Percentiles rank a stretch among this genome's conserved stretches.
Evolutionary conservation across 2,329 filamentous ascomycete species (phyloP).

Genomic region (Talaromyces sp.): DNA sequence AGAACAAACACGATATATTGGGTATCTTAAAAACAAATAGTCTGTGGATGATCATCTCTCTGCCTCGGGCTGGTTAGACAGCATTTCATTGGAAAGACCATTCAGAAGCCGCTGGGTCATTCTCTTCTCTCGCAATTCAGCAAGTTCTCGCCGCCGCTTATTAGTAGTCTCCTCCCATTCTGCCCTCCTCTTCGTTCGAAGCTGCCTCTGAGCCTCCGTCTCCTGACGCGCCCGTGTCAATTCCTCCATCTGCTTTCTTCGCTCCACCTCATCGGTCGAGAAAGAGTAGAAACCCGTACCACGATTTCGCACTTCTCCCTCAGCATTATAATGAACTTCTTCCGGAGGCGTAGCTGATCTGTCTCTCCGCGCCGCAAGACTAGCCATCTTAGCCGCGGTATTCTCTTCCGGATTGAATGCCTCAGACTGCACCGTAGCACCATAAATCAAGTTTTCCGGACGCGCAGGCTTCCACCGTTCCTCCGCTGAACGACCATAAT

Average conservation of each 20-base stretch:
- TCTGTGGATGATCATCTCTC: neutral
- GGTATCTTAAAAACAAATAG: neutral
- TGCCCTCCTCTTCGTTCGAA: no score
- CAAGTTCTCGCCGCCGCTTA: no score
- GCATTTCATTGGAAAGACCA: neutral
- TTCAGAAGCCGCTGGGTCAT: no score
- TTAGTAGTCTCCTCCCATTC: no score
- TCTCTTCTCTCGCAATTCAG: no score
- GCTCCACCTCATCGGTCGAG: slow-evolving; percentile 69
- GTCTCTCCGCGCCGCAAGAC: slow-evolving; percentile 76
- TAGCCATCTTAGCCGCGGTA: slow-evolving; percentile 70
- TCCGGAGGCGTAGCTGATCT: slow-evolving; percentile 77
- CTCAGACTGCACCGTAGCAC: slow-evolving; percentile 78
- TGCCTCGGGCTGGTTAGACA: neutral
- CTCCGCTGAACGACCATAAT: slow-evolving; percentile 14
- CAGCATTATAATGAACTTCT: slow-evolving; percentile 82
- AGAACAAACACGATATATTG: neutral
- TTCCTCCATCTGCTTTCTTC: slow-evolving; percentile 73
- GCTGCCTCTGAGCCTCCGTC: no score
- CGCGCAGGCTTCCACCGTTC: slow-evolving; percentile 49
- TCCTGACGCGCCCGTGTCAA: slow-evolving; percentile 63
- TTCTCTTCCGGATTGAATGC: slow-evolving; percentile 78
- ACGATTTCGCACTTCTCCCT: slow-evolving; percentile 79
- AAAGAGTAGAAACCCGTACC: slow-evolving; percentile 94
- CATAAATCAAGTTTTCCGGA: slow-evolving; percentile 76